Evolutionary conservation across 2,329 filamentous ascomycete genomes (phyloP), one percentile per base, ranked within the genome.

Genomic region (Rugonectria rugulosa): DNA sequence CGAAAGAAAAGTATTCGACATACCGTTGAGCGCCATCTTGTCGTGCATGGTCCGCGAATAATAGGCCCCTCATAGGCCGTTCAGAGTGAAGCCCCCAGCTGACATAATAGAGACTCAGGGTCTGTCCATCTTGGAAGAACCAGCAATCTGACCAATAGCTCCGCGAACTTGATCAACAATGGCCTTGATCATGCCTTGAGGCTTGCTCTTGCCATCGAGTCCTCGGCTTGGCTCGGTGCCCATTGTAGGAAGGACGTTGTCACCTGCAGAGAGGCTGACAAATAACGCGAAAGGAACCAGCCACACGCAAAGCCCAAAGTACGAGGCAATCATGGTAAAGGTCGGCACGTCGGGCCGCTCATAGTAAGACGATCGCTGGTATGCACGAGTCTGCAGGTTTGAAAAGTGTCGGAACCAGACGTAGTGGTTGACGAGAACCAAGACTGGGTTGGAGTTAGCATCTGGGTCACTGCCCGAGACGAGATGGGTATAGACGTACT

Each of bases 251-350:
- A 99, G 77, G 4, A 98, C 91, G 70, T 98, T 98, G 70, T 99
- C 95, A 50, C 92, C 92, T 0, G 95, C 95, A 15, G 91, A 96
- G 36, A 99, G 76, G 68, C 91, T 96, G 45, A 99, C 94, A 70
- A 99, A 99, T 12, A 99, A 81, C 14, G 93, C 88, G 71, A 99
- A 99, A 0, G 95, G 95, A 1, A 98, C 91, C 2, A 99, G 82
- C 95, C 95, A 99, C 0, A 99, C 93, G 68, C 93, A 97, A 2
- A 99, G 80, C 0, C 95, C 95, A 70, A 99, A 99, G 75, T 95
- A 99, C 0, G 91, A 94, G 0, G 95, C 92, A 38, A 98, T 95
- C 77, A 98, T 92, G 15, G 91, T 93, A 73, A 99, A 99, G 31
- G 85, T 88, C 0, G 95, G 95, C 38, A 92, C 71, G 47, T 86